These are phyloP conservation scores for Nephelium lappaceum DNA, from an alignment of 345 rosid species.

Conservation along the genomic window DNA sequence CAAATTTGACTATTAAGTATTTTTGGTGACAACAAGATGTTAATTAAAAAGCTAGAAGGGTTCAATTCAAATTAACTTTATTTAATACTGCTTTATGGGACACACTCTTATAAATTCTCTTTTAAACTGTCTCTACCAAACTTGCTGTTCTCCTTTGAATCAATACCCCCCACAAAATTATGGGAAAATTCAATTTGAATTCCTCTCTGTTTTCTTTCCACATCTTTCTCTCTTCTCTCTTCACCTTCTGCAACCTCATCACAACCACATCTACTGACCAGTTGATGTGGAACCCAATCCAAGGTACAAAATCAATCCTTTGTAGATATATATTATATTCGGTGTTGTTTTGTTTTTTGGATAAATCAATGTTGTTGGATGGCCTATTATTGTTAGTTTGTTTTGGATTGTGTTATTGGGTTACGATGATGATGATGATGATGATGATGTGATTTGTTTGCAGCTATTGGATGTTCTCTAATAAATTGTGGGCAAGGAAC, in stretches of 20 bases:
- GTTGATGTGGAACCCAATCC: slow-evolving; percentile 1
- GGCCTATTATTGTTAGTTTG: too few relatives aligned
- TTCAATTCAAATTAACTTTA: background rate
- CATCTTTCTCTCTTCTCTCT: slow-evolving; percentile 22
- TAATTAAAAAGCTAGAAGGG: background rate
- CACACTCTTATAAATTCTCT: background rate
- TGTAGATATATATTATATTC: background rate
- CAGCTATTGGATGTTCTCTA: slow-evolving; percentile 11
- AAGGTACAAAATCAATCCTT: background rate
- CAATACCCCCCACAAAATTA: background rate
- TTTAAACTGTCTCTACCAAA: background rate
- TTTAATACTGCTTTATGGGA: background rate
- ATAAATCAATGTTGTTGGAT: too few relatives aligned
- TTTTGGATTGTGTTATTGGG: background rate
- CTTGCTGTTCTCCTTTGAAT: background rate
- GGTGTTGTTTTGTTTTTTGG: too few relatives aligned
- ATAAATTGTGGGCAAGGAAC: slow-evolving; percentile 45
- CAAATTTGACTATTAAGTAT: too few relatives aligned
- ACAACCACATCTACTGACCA: slow-evolving; percentile 3
- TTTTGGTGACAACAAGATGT: background rate
- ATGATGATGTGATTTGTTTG: background rate
- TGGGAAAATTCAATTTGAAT: slow-evolving; percentile 19
- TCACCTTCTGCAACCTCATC: slow-evolving; percentile 2
- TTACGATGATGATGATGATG: background rate
- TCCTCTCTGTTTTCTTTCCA: slow-evolving; percentile 11